These are phyloP conservation scores for Halophytophthora batemanensis DNA, from an alignment of 352 stramenopile species.

Conservation along the genomic window DNA sequence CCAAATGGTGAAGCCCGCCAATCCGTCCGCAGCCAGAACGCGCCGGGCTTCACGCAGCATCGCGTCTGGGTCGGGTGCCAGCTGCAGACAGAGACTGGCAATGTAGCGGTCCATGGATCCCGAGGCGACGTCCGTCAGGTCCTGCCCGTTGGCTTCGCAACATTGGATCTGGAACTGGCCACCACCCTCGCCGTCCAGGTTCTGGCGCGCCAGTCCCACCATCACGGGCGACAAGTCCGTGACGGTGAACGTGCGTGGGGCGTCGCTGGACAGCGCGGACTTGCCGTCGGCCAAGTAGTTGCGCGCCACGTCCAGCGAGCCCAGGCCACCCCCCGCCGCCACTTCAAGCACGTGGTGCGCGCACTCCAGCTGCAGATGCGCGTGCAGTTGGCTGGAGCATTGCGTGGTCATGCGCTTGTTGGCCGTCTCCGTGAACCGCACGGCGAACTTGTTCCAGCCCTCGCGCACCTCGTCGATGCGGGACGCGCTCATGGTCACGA, in stretches of 20 bases:
- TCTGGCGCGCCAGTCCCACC: constrained; percentile 34
- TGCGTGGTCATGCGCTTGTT: constrained; percentile 55
- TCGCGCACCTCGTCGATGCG: constrained; percentile 8
- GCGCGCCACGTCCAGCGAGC: constrained; percentile 33
- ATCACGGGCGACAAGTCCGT: constrained; percentile 47
- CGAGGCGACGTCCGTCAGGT: constrained; percentile 25
- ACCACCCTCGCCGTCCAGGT: constrained; percentile 15
- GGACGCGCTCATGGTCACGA: no score
- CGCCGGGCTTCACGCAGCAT: constrained; percentile 43
- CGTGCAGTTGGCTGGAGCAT: constrained; percentile 38
- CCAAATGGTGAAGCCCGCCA: constrained; percentile 63
- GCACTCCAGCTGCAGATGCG: constrained; percentile 43
- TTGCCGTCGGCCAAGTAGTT: constrained; percentile 15
- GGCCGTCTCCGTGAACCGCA: constrained; percentile 38
- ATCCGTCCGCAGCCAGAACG: constrained; percentile 30
- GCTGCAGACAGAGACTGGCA: constrained; percentile 45
- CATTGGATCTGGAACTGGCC: constrained; percentile 24
- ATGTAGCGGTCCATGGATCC: constrained; percentile 49
- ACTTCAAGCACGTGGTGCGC: constrained; percentile 46
- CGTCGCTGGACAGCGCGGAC: constrained; percentile 2
- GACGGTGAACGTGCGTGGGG: constrained; percentile 29
- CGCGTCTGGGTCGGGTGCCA: constrained; percentile 43
- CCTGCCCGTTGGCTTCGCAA: constrained; percentile 38
- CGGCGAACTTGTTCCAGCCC: constrained; percentile 36
- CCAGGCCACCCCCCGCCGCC: constrained; percentile 40